These are phyloP conservation scores for Raphanus raphanistrum DNA, from an alignment of 345 rosid genomes.

Conservation along the genomic window DNA sequence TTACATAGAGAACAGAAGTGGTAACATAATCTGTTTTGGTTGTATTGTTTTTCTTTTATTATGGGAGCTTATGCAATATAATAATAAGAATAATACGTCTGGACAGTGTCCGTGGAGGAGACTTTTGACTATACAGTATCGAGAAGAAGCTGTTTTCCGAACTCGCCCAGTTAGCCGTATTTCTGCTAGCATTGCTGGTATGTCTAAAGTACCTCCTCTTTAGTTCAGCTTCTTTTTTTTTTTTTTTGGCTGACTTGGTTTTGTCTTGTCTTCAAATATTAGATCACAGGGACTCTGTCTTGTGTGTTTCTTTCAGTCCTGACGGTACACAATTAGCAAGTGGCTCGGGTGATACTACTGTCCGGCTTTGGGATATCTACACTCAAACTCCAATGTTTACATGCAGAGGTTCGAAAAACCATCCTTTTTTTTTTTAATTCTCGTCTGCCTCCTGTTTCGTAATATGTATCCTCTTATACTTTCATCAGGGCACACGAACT, in stretches of 20 bases:
- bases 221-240: not conserved
- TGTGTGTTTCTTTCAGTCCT: slow-evolving; percentile 91
- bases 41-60: no score
- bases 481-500: slow-evolving; percentile 95
- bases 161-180: slow-evolving; percentile 80
- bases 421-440: no score
- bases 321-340: slow-evolving; percentile 91
- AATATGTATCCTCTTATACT: not conserved
- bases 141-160: slow-evolving; percentile 90
- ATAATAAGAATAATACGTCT: no score
- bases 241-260: not conserved
- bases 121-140: slow-evolving; percentile 84
- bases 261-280: not conserved
- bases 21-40: not conserved
- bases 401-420: slow-evolving; percentile 60
- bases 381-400: slow-evolving; percentile 94
- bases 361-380: slow-evolving; percentile 90
- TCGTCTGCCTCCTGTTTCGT: not conserved
- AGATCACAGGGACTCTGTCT: slow-evolving; percentile 92
- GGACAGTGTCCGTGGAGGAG: slow-evolving; percentile 86
- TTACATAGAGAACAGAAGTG: slow-evolving; percentile 69
- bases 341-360: slow-evolving; percentile 97
- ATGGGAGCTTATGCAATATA: not conserved
- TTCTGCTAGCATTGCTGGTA: slow-evolving; percentile 86
- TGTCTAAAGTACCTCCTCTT: not conserved